A percentile compares a stretch with the other conserved stretches of the same genome.
phyloP scores from a whole-genome alignment of 257 asterid species.

The Nicotiana obtusifolia region DNA sequence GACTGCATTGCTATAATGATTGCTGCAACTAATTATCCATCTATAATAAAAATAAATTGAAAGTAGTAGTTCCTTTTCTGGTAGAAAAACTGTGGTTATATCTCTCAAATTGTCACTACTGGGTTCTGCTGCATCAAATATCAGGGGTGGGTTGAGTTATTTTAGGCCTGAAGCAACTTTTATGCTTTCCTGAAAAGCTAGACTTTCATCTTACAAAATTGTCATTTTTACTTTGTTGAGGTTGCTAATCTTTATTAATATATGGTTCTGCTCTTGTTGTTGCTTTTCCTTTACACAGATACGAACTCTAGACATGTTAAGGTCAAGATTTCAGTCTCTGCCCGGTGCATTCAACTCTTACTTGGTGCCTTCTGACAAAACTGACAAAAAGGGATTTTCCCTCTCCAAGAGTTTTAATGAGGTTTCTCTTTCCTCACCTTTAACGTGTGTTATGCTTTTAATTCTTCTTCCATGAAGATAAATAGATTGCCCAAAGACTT shows the following conservation, averaged over 20 bases:
- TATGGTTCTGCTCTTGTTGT: slow-evolving; percentile 2
- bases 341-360: slow-evolving; percentile 92
- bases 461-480: slow-evolving; percentile 14
- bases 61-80: neutral
- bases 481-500: slow-evolving; percentile 16
- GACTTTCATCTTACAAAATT: neutral
- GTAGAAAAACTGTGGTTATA: neutral
- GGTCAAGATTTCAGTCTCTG: slow-evolving; percentile 91
- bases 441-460: neutral
- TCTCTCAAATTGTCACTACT: neutral
- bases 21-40: neutral
- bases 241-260: neutral
- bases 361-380: slow-evolving; percentile 72
- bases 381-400: slow-evolving; percentile 63
- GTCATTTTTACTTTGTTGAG: neutral
- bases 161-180: neutral
- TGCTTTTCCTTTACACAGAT: slow-evolving; percentile 41
- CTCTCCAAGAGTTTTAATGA: slow-evolving; percentile 57
- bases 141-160: neutral
- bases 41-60: neutral
- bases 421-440: slow-evolving; percentile 33
- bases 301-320: slow-evolving; percentile 89
- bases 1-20: neutral
- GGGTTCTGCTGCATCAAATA: neutral
- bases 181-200: neutral